phyloP scores from a whole-genome alignment of 257 asterid genomes.

The Solanum okadae region DNA sequence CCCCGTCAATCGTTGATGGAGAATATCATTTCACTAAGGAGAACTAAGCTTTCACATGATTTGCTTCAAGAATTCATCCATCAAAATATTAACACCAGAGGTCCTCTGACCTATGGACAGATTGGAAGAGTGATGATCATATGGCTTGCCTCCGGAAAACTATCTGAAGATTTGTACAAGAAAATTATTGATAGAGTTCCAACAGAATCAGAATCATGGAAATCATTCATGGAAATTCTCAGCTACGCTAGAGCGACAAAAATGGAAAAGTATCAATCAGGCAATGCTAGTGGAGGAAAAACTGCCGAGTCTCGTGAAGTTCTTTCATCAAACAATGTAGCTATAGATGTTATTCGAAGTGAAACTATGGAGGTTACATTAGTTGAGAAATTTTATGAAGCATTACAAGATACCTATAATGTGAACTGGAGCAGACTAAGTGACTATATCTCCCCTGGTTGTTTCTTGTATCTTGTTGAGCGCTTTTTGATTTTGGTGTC shows the following conservation, averaged over 20 bases:
- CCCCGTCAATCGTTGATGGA: constrained; percentile 19
- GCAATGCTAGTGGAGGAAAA: not conserved
- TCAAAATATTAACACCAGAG: not conserved
- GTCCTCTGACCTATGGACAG: constrained; percentile 20
- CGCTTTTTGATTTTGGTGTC: constrained; percentile 37
- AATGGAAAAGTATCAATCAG: not conserved
- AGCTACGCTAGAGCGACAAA: not conserved
- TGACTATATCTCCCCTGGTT: constrained; percentile 41
- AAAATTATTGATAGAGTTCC: constrained; percentile 5
- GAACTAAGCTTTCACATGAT: constrained; percentile 17
- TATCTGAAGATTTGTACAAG: not conserved
- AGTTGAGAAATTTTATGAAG: constrained; percentile 6
- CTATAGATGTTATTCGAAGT: not conserved
- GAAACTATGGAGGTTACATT: not conserved
- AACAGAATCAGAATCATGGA: constrained; percentile 26
- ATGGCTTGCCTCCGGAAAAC: constrained; percentile 34
- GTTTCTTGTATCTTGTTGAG: constrained; percentile 55
- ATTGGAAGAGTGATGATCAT: constrained; percentile 34
- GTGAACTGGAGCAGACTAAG: constrained; percentile 11
- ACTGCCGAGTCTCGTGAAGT: not conserved
- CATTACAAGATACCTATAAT: constrained; percentile 28
- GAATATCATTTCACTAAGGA: constrained; percentile 26
- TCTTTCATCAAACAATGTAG: not conserved
- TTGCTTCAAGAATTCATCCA: constrained; percentile 27
- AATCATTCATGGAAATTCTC: constrained; percentile 22